Evolutionary conservation across 2,329 filamentous ascomycete species (phyloP), one percentile per base, ranked within the genome.

Genomic region (Xylaria sp.): DNA sequence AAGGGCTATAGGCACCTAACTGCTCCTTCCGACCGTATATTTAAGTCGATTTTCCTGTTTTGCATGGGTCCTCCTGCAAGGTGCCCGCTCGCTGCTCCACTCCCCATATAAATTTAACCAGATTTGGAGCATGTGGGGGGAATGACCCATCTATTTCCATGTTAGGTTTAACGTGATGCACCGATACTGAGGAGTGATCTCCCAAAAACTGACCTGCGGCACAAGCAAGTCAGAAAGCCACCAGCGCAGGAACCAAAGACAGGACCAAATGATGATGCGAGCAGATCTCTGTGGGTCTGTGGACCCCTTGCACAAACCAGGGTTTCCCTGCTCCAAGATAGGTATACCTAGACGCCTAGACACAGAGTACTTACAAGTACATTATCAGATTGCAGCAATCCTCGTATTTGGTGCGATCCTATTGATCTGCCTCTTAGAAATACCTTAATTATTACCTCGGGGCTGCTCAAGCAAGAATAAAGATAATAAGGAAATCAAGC

Each of bases 301-400:
- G 14, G 62, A 57, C 36, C 11, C 27, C 17, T 17, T 19, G 14
- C 42, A 19, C 17, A n/a, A 14, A 4, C 63, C 39, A 61, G 63
- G 56, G 42, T 24, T 36, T 36, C 32, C 65, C 21, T 51, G 48
- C 48, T 30, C 30, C n/a, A 14, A 42, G 36, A 21, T 48, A 27
- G 51, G 24, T 34, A 39, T 36, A n/a, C n/a, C n/a, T n/a, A 27
- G 54, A 47, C 17, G 42, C 42, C 17, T 47, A 47, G 39, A 62
- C 24, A 19, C 17, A 30, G 45, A 42, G 11, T 45, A n/a, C n/a
- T n/a, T n/a, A n/a, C n/a, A 42, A 48, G 4, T 36, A 55, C 57
- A 61, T 68, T 65, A 54, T 58, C 62, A 42, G 47, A 58, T 58
- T 65, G 32, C 3, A 53, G 66, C 14, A 61, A 62, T 65, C 45